phyloP scores from a whole-genome alignment of 176 grass and related monocot species.

The Oryza punctata region DNA sequence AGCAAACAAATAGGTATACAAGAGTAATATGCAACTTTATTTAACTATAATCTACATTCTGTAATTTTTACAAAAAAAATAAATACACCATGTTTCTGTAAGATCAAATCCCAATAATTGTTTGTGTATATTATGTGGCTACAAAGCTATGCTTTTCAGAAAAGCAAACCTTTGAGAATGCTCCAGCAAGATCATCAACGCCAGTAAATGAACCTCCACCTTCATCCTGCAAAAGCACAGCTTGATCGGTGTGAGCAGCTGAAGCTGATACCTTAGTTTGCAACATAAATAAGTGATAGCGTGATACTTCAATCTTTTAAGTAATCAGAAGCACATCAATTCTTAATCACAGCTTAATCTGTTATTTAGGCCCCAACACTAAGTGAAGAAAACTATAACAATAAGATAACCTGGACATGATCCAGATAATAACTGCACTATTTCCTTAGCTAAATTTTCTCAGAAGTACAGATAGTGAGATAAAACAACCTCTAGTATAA shows the following conservation, averaged over 20 bases:
- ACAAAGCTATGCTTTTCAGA: not conserved
- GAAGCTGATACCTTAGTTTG: not conserved
- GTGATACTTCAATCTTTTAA: not conserved
- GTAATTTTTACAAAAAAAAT: constrained; percentile 10
- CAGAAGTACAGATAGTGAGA: not conserved
- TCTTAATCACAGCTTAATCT: not conserved
- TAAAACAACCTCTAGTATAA: not conserved
- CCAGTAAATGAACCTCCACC: constrained; percentile 51
- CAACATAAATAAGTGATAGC: not conserved
- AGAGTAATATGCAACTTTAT: not conserved
- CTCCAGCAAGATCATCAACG: constrained; percentile 60
- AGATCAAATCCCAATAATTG: not conserved
- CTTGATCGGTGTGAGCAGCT: constrained; percentile 13
- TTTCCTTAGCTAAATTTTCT: not conserved
- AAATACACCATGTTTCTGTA: not conserved
- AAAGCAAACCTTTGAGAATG: constrained; percentile 61
- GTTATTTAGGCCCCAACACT: not conserved
- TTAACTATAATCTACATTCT: constrained; percentile 14
- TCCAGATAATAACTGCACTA: not conserved
- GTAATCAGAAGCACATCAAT: not conserved
- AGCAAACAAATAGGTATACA: not conserved
- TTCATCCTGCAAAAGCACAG: constrained; percentile 46
- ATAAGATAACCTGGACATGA: not conserved
- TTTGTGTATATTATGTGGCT: constrained; percentile 7
- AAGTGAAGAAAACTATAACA: not conserved